Percentiles rank a stretch among this genome's conserved stretches.
Conservation (phyloP, 805 yeast genomes). For the Cyberlindnera japonica region DNA sequence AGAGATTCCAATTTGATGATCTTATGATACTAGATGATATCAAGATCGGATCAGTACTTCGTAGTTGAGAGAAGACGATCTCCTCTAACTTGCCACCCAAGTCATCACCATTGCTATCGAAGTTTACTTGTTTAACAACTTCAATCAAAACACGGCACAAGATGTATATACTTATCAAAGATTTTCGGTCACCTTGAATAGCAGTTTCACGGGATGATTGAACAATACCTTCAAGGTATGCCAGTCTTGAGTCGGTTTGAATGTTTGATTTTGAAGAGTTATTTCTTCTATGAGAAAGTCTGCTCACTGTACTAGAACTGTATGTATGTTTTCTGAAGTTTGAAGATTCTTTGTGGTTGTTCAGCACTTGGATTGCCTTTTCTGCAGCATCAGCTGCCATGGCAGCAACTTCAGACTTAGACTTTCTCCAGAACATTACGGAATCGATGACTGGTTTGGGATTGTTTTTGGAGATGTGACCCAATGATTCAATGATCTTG, state of each 20-base stretch:
- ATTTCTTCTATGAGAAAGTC: conserved; percentile 44
- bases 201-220: conserved; percentile 57
- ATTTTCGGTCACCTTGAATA: conserved; percentile 81
- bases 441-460: conserved; percentile 97
- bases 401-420: conserved; percentile 82
- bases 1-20: conserved; percentile 89
- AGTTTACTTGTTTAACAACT: conserved; percentile 82
- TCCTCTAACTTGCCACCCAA: conserved; percentile 84
- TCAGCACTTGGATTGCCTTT: conserved; percentile 30
- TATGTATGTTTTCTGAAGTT: conserved; percentile 29
- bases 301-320: conserved; percentile 31
- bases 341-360: conserved; percentile 31
- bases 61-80: conserved; percentile 84
- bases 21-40: conserved; percentile 69
- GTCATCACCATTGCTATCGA: conserved; percentile 70
- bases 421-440: conserved; percentile 97
- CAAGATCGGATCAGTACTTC: conserved; percentile 76
- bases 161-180: conserved; percentile 81
- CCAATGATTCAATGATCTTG: conserved; percentile 77
- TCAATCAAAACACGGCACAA: conserved; percentile 90
- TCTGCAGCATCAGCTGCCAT: conserved; percentile 54
- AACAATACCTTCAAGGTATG: conserved; percentile 33
- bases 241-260: conserved; percentile 52
- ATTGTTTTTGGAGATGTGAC: conserved; percentile 82
- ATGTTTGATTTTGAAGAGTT: conserved; percentile 44